Evolutionary conservation across 2,329 filamentous ascomycete species (phyloP).

Genomic region (Ophiostoma novo-ulmi): DNA sequence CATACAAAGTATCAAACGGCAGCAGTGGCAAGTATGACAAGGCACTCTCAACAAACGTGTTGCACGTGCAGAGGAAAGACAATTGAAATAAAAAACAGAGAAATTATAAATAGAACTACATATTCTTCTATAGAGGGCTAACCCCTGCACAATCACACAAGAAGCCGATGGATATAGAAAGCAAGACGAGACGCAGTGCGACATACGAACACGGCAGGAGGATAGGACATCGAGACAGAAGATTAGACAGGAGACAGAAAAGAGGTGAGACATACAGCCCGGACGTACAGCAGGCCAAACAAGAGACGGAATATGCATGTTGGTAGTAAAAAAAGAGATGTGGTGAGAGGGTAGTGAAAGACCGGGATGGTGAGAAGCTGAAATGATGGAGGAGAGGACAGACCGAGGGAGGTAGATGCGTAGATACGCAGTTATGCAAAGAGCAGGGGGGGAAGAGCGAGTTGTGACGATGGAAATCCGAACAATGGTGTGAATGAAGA

Average conservation of each 20-base stretch:
- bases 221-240: background rate
- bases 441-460: background rate
- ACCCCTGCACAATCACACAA: background rate
- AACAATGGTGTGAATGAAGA: background rate
- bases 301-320: background rate
- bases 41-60: background rate
- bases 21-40: conserved; percentile 4
- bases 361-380: conserved; percentile 11
- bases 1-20: background rate
- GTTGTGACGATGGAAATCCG: background rate
- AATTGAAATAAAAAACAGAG: background rate
- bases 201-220: conserved; percentile 14
- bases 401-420: background rate
- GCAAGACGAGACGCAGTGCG: conserved; percentile 17
- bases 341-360: background rate
- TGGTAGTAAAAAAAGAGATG: background rate
- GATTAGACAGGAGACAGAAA: background rate
- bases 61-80: background rate
- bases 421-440: background rate
- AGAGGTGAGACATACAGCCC: background rate
- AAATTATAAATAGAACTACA: background rate
- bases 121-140: background rate
- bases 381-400: background rate
- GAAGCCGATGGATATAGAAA: background rate
- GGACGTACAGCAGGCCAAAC: background rate